Evolutionary conservation across 768 basidiomycete genomes (phyloP).

Genomic region (Boletales sp.): DNA sequence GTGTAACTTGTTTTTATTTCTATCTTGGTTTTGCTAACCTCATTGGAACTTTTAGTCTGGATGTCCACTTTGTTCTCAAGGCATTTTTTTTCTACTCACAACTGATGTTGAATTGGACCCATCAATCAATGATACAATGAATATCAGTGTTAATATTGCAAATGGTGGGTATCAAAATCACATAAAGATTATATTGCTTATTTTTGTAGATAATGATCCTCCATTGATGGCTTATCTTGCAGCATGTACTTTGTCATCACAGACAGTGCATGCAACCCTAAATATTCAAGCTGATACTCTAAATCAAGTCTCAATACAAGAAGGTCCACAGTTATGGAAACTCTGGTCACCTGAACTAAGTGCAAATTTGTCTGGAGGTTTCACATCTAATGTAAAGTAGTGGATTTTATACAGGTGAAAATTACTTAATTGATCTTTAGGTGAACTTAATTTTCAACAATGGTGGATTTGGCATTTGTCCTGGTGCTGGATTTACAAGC

Average conservation of each 20-base stretch:
- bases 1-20: too few relatives aligned
- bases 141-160: not conserved
- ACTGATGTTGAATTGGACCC: slow-evolving; percentile 4
- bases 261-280: not conserved
- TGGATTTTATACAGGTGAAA: too few relatives aligned
- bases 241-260: slow-evolving; percentile 4
- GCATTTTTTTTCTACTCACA: slow-evolving; percentile 9
- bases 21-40: too few relatives aligned
- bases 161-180: not conserved
- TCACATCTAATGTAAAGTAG: not conserved
- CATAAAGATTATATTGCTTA: not conserved
- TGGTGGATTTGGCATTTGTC: not conserved
- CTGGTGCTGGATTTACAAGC: not conserved
- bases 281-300: slow-evolving; percentile 2
- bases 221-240: slow-evolving; percentile 3
- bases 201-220: not conserved
- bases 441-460: not conserved
- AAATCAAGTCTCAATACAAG: not conserved
- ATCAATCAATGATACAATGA: not conserved
- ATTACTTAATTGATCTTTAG: not conserved
- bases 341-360: slow-evolving; percentile 1
- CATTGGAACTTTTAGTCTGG: too few relatives aligned
- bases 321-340: not conserved
- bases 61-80: not conserved
- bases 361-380: not conserved